phyloP scores from a whole-genome alignment of 2,329 filamentous ascomycete species.

The Tolypocladium ovalisporum region DNA sequence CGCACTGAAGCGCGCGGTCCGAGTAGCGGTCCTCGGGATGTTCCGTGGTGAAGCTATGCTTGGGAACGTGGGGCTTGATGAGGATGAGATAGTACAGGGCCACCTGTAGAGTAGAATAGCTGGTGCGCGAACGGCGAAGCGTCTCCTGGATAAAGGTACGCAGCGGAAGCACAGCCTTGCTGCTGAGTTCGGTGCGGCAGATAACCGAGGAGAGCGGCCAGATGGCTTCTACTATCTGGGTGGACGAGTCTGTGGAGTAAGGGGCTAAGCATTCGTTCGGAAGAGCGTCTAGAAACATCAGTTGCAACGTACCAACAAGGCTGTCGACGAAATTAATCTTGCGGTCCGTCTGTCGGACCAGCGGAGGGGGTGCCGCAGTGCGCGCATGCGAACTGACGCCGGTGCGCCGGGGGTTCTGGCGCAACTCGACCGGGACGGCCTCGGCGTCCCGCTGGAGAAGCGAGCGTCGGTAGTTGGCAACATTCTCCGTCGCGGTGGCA shows the following conservation, averaged over 20 bases:
- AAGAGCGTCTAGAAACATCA: constrained; percentile 5
- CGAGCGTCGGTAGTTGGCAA: constrained; percentile 11
- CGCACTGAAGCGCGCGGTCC: constrained; percentile 79
- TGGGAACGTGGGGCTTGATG: constrained; percentile 82
- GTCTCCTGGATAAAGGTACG: constrained; percentile 98
- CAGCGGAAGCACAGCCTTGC: constrained; percentile 73
- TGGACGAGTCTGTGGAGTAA: constrained; percentile 68
- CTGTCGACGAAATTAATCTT: constrained; percentile 94
- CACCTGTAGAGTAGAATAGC: constrained; percentile 94
- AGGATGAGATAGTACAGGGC: constrained; percentile 93
- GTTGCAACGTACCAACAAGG: constrained; percentile 77
- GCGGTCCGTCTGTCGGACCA: constrained; percentile 80
- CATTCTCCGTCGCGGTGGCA: constrained; percentile 9
- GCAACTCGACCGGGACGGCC: constrained; percentile 47
- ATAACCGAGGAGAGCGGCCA: constrained; percentile 84
- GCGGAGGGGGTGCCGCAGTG: constrained; percentile 56
- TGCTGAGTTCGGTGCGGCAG: constrained; percentile 60
- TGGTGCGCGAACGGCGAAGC: constrained; percentile 83
- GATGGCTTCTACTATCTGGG: constrained; percentile 93
- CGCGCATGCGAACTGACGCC: constrained; percentile 42
- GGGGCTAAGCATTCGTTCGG: constrained; percentile 21
- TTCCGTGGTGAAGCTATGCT: constrained; percentile 76
- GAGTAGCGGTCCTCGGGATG: constrained; percentile 63
- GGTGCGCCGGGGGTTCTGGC: constrained; percentile 52
- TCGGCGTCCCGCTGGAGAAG: constrained; percentile 21